Evolutionary conservation across 805 yeast species (phyloP).

Genomic region (Wickerhamiella sorbophila): DNA sequence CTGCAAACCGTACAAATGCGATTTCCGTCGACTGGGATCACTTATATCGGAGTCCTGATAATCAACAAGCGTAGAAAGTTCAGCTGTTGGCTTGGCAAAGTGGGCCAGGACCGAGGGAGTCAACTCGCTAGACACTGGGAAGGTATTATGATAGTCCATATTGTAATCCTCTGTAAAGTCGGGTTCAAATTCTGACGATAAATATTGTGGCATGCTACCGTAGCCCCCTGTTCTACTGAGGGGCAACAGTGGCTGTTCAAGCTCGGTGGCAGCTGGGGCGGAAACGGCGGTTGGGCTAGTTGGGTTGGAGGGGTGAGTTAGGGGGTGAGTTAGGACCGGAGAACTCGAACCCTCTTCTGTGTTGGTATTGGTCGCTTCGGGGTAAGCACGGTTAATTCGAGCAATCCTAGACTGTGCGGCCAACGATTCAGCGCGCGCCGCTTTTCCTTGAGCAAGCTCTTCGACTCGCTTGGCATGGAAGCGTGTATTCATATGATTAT

Average conservation of each 20-base stretch:
- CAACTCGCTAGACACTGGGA: background rate
- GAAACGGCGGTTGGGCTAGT: background rate
- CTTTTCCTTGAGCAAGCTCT: background rate
- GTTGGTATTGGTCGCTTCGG: background rate
- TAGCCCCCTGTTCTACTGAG: background rate
- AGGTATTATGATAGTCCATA: background rate
- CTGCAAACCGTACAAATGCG: background rate
- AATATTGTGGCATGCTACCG: background rate
- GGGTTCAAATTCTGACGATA: background rate
- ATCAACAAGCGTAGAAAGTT: background rate
- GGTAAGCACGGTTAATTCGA: background rate
- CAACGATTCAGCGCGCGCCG: background rate
- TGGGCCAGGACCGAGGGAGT: background rate
- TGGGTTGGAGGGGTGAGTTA: background rate
- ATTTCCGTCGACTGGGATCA: background rate
- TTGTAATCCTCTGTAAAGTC: background rate
- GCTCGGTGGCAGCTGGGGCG: background rate
- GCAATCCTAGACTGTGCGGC: background rate
- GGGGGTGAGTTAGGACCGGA: background rate
- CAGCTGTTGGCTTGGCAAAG: background rate
- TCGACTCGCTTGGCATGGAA: constrained; percentile 17
- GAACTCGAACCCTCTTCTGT: background rate
- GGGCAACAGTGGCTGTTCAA: background rate
- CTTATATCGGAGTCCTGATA: background rate
- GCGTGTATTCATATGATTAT: constrained; percentile 24